Percentiles rank a stretch among this genome's conserved stretches.
Conservation (phyloP, 345 rosid genomes). For the rapeseed (Brassica napus) region DNA sequence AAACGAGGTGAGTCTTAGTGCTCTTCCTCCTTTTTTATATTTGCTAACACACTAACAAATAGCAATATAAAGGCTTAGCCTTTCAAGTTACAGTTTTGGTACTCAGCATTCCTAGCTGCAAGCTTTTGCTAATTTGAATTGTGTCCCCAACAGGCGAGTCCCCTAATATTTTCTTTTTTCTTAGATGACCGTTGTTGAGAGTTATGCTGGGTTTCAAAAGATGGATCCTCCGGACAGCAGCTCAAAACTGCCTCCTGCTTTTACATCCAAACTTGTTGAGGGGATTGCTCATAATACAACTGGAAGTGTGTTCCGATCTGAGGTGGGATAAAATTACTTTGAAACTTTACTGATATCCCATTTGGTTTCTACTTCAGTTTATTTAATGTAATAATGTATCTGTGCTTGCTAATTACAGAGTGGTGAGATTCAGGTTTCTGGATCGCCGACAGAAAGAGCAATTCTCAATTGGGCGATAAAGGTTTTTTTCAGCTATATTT, state of each 20-base stretch:
- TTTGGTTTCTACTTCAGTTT: conserved; percentile 18
- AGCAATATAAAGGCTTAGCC: neutral
- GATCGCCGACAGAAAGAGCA: conserved; percentile 95
- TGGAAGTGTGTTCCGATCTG: conserved; percentile 74
- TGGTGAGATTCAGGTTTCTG: conserved; percentile 77
- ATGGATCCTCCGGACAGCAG: neutral
- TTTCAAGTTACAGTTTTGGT: neutral
- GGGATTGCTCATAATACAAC: conserved; percentile 79
- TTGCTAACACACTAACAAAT: conserved; percentile 5
- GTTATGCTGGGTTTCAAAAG: conserved; percentile 53
- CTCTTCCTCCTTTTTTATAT: conserved; percentile 7
- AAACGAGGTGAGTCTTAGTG: conserved; percentile 57
- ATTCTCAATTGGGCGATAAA: conserved; percentile 79
- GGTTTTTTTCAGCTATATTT: conserved; percentile 46
- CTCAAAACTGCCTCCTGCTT: neutral
- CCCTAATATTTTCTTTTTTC: conserved; percentile 12
- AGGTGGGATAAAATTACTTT: conserved; percentile 44
- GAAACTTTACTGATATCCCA: neutral
- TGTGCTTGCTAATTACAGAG: conserved; percentile 47
- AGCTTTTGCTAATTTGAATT: neutral
- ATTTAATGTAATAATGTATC: neutral
- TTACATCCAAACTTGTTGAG: conserved; percentile 49
- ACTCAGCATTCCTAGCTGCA: neutral
- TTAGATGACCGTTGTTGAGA: conserved; percentile 94
- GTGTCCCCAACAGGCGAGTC: neutral